phyloP scores from a whole-genome alignment of 2,329 filamentous ascomycete species.

The Chrysosporium keratinophilum region DNA sequence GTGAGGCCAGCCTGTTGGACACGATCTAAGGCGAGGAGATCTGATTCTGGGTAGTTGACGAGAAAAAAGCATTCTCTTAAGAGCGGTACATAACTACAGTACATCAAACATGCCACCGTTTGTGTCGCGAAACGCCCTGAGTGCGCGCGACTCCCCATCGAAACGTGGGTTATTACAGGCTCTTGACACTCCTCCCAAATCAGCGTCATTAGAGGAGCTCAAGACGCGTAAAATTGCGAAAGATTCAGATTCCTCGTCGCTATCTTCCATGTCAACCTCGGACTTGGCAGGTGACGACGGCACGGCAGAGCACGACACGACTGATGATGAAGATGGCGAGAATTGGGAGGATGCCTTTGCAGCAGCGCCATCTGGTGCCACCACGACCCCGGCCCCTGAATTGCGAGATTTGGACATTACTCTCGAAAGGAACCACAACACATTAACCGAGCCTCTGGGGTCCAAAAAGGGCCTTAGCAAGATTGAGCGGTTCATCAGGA shows the following conservation, averaged over 20 bases:
- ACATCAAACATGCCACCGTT: conserved; percentile 35
- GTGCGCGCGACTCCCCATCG: conserved; percentile 20
- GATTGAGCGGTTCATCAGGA: conserved; percentile 66
- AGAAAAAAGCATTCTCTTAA: neutral
- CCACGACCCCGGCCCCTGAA: conserved; percentile 39
- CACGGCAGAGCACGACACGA: conserved; percentile 51
- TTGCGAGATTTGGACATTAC: conserved; percentile 66
- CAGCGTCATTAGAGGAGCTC: conserved; percentile 10
- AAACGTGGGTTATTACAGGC: conserved; percentile 20
- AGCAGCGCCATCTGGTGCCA: conserved; percentile 31
- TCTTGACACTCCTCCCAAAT: conserved; percentile 11
- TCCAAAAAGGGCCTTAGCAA: conserved; percentile 78
- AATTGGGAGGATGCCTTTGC: conserved; percentile 48
- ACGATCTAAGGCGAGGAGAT: no score
- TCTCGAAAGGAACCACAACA: conserved; percentile 45
- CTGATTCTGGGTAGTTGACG: no score
- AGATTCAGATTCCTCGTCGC: conserved; percentile 30
- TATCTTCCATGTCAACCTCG: conserved; percentile 23
- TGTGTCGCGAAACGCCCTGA: conserved; percentile 34
- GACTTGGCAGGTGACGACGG: conserved; percentile 15
- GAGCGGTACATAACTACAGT: neutral
- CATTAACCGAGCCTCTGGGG: conserved; percentile 50
- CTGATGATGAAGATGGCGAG: conserved; percentile 53
- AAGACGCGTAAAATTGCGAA: conserved; percentile 5
- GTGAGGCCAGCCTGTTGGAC: no score